Percentiles rank a stretch among this genome's conserved stretches.
Conservation (phyloP, 148 eudicot species). For the Rheum nobile region DNA sequence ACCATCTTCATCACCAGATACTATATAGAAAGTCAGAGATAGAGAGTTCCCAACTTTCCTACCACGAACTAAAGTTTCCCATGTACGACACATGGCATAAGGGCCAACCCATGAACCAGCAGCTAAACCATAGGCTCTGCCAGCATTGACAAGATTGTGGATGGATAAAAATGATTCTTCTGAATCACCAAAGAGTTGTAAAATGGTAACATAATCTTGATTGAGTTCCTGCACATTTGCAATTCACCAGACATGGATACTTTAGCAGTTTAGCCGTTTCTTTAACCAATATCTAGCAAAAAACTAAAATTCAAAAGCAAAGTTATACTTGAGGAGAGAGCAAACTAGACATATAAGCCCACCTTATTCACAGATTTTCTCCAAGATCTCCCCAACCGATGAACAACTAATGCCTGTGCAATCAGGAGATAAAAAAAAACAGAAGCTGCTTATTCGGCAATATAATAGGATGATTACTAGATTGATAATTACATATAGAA, state of each 20-base stretch:
- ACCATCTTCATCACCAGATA: constrained; percentile 98
- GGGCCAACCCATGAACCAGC: constrained; percentile 98
- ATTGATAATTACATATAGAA: not conserved
- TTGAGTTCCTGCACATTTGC: constrained; percentile 48
- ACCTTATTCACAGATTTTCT: constrained; percentile 65
- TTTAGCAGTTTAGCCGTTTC: constrained; percentile 2
- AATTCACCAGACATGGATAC: constrained; percentile 1
- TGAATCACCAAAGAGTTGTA: constrained; percentile 79
- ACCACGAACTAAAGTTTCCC: constrained; percentile 59
- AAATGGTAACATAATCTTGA: constrained; percentile 52
- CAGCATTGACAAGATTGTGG: constrained; percentile 81
- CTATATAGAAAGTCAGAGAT: constrained; percentile 73
- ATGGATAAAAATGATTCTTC: constrained; percentile 66
- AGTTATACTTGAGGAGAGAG: not conserved
- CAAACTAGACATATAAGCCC: constrained; percentile 4
- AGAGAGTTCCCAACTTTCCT: constrained; percentile 29
- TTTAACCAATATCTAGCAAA: not conserved
- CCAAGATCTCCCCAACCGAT: constrained; percentile 83
- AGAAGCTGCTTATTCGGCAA: not conserved
- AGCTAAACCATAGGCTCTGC: constrained; percentile 73
- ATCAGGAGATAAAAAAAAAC: not conserved
- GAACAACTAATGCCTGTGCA: constrained; percentile 65
- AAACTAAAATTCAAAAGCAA: not conserved
- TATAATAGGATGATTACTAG: not conserved
- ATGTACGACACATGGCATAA: constrained; percentile 97